Evolutionary conservation across 1,139 yeast species (phyloP).

Genomic region (Yamadazyma taylorii): DNA sequence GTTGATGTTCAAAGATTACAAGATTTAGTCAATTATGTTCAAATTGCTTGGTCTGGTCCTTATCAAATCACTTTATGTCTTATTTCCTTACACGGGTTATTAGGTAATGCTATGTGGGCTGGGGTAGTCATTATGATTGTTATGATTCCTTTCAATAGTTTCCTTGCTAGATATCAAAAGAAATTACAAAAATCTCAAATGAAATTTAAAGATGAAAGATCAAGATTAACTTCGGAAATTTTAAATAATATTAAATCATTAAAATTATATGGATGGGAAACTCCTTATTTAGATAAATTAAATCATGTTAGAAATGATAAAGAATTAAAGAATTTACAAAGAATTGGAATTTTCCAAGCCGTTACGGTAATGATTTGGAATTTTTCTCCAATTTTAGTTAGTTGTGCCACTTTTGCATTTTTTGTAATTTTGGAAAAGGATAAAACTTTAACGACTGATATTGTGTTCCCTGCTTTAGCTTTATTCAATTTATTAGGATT

Average conservation of each 20-base stretch:
- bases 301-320: constrained; percentile 83
- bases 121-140: constrained; percentile 83
- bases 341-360: constrained; percentile 78
- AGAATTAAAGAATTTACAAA: constrained; percentile 76
- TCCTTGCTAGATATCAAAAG: constrained; percentile 72
- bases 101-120: constrained; percentile 96
- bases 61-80: constrained; percentile 85
- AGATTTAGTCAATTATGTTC: constrained; percentile 84
- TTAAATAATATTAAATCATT: constrained; percentile 88
- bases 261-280: constrained; percentile 94
- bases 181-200: constrained; percentile 62
- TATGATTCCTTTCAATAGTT: constrained; percentile 83
- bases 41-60: constrained; percentile 95
- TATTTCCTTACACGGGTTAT: constrained; percentile 65
- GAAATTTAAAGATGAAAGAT: constrained; percentile 48
- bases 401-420: constrained; percentile 87
- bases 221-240: constrained; percentile 75
- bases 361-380: constrained; percentile 76
- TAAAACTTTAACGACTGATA: constrained; percentile 78
- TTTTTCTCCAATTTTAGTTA: constrained; percentile 87
- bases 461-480: constrained; percentile 93
- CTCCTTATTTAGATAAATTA: constrained; percentile 72
- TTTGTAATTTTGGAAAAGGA: constrained; percentile 64
- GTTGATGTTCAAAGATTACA: constrained; percentile 95
- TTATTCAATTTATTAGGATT: constrained; percentile 81